Evolutionary conservation across 345 rosid genomes (phyloP), one percentile per base, ranked within the genome.

Genomic region (Arabis hirsuta): DNA sequence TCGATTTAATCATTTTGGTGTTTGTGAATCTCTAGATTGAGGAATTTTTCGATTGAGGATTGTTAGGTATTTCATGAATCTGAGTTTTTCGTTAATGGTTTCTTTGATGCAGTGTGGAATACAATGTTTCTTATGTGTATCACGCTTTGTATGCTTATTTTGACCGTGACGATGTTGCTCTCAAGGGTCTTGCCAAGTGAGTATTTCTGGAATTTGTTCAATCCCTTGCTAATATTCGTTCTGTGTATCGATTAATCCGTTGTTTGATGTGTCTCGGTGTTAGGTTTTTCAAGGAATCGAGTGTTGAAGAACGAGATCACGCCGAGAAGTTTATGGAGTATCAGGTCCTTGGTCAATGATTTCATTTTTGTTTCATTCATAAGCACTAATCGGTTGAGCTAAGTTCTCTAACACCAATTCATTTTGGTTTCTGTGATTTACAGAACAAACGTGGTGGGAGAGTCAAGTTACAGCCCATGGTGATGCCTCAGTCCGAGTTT

Each of bases 391-490:
- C 7, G 7, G 43, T 5, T 67, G 43, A 53, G 61, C 6, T 55
- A 3, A 34, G 32, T 22, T 55, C 36, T 66, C 8, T 67, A 26
- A 52, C 51, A 19, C n/a, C 4, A 8, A 44, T 62, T 61, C 38
- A 10, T 14, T 47, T 51, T 29, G 7, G 34, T 31, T 71, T 36
- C 13, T 9, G 12, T 54, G 51, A 45, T 56, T 2, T 24, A 13
- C 67, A 95, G 99, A 95, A 95, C 85, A 81, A 83, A 53, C 87
- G 98, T 27, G 99, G 99, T 36, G 99, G 99, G 22, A 85, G 78
- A 64, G 98, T 91, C 42, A 85, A 80, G 72, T 80, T 95, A 44
- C 93, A 87, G 53, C 79, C 89, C 0, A 88, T 95, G 9, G 50
- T 88, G 77, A 78, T 78, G 69, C 97, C 99, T 39, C 83, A 74